Evolutionary conservation across 139 green algal species (phyloP), one percentile per base, ranked within the genome.

Genomic region (Chlorella sp.): DNA sequence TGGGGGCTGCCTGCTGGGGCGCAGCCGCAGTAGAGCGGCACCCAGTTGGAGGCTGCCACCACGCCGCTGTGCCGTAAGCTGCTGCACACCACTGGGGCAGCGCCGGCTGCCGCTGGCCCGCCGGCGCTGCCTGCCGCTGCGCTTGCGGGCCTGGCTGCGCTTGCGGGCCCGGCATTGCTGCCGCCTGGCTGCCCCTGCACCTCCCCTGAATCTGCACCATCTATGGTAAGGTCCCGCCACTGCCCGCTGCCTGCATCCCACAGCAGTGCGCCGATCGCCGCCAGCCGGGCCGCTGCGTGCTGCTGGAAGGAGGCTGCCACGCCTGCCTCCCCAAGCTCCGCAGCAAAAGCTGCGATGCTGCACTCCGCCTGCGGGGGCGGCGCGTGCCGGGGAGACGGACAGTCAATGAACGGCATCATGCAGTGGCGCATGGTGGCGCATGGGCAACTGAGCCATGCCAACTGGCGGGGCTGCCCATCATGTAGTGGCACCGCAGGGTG

Each of bases 1-100:
- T 90, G 67, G 2, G 46, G 14, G 64, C 54, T 84, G 70, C 80
- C 72, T 0, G 62, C 69, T 8, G 20, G 9, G 5, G 82, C 85
- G 34, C 43, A 75, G 38, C 88, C 88, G 68, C 90, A 93, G 91
- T 94, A 99, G 9, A 99, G 87, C 14, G 96, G 96, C 8, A 98
- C 84, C 86, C 87, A 98, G 82, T 98, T 95, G 32, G 91, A 96
- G 1, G 94, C 94, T 72, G 92, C 96, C 30, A 87, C 48, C 16
- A 82, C 83, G 32, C 34, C 30, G 67, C 80, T 80, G 38, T 69
- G 64, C 54, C 32, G 44, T 40, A 40, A 54, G 40, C 41, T n/a
- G 22, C n/a, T 48, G 22, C 34, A 54, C 36, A 46, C 30, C 0
- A n/a, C 8, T 56, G 43, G 44, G 32, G 73, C 75, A 46, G 34